Conservation (phyloP, 1,139 yeast genomes). For the Petasospora rhodanensis region DNA sequence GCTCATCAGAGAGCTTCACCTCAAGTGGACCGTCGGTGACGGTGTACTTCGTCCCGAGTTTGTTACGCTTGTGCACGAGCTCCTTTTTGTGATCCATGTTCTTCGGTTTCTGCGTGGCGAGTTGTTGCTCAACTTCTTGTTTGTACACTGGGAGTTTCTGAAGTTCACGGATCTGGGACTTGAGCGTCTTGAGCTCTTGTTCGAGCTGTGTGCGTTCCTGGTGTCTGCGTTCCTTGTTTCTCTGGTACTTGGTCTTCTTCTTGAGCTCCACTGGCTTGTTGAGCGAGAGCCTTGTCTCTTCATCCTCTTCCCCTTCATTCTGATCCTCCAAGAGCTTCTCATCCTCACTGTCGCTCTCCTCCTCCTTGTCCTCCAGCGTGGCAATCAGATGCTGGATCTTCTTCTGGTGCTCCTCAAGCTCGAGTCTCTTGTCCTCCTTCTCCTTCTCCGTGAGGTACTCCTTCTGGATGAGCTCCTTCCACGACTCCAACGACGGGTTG, state of each 20-base stretch:
- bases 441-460: slow-evolving; percentile 66
- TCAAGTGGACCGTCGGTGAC: slow-evolving; percentile 66
- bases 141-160: slow-evolving; percentile 51
- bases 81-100: slow-evolving; percentile 21
- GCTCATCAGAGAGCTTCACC: slow-evolving; percentile 84
- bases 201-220: slow-evolving; percentile 56
- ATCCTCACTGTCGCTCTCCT: slow-evolving; percentile 40
- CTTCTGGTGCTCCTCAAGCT: slow-evolving; percentile 55
- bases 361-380: slow-evolving; percentile 55
- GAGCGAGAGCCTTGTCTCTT: slow-evolving; percentile 42
- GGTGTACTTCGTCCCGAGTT: slow-evolving; percentile 49
- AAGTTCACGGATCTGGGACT: slow-evolving; percentile 53
- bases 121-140: slow-evolving; percentile 30
- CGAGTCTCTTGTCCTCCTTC: slow-evolving; percentile 59
- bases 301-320: slow-evolving; percentile 31
- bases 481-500: slow-evolving; percentile 81
- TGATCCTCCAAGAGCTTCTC: slow-evolving; percentile 37
- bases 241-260: slow-evolving; percentile 72
- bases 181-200: slow-evolving; percentile 52
- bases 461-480: slow-evolving; percentile 67
- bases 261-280: slow-evolving; percentile 67
- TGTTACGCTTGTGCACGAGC: slow-evolving; percentile 32
- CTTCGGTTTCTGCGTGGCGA: slow-evolving; percentile 22
- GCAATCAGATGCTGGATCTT: slow-evolving; percentile 62
- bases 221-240: slow-evolving; percentile 68